phyloP scores from a whole-genome alignment of 2,329 filamentous ascomycete genomes.

The Penicillium sp. region DNA sequence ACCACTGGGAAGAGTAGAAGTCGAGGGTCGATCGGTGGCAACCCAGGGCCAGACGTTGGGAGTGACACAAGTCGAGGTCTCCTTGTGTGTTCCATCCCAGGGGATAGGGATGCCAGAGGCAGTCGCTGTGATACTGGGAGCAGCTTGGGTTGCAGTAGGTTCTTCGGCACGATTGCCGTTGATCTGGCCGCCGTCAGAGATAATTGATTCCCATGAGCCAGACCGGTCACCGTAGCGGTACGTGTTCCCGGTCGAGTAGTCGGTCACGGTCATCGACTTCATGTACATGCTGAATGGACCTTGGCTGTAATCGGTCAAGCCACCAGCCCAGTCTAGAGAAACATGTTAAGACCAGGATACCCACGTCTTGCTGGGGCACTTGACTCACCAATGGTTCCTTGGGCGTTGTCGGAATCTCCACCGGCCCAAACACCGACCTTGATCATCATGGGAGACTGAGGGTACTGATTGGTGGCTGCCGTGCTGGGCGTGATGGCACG shows the following conservation, averaged over 20 bases:
- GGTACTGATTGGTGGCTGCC: slow-evolving; percentile 69
- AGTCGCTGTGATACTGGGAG: slow-evolving; percentile 60
- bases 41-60: slow-evolving; percentile 67
- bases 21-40: slow-evolving; percentile 48
- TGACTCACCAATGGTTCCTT: slow-evolving; percentile 65
- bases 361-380: slow-evolving; percentile 1
- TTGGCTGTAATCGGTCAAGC: slow-evolving; percentile 72
- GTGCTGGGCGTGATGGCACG: slow-evolving; percentile 67
- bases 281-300: slow-evolving; percentile 86
- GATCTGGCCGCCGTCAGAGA: slow-evolving; percentile 70
- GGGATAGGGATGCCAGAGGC: slow-evolving; percentile 62
- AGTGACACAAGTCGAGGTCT: slow-evolving; percentile 47
- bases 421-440: slow-evolving; percentile 91
- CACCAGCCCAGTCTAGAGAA: slow-evolving; percentile 67
- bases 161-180: slow-evolving; percentile 55
- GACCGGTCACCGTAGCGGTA: slow-evolving; percentile 77
- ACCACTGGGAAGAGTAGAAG: slow-evolving; percentile 61
- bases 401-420: slow-evolving; percentile 71
- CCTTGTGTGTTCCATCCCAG: slow-evolving; percentile 50
- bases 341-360: slow-evolving; percentile 9
- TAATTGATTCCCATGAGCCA: slow-evolving; percentile 77
- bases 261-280: slow-evolving; percentile 67
- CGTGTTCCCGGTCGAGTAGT: slow-evolving; percentile 85
- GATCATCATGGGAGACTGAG: slow-evolving; percentile 91
- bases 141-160: slow-evolving; percentile 43